Conservation (phyloP, 306 rosid species). For the Prunus mongolica region DNA sequence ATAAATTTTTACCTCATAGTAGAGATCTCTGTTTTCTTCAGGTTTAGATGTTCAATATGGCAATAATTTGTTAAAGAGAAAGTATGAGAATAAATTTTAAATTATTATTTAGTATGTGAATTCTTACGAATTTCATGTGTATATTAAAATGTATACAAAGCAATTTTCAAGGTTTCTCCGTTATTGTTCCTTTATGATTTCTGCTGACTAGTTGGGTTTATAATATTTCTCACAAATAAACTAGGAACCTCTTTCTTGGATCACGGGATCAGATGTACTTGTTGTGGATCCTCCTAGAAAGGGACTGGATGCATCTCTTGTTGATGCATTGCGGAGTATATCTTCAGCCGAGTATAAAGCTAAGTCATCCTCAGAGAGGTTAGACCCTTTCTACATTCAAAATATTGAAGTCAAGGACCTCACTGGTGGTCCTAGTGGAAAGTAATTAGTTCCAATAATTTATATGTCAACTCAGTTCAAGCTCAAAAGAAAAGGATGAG, state of each 20-base stretch:
- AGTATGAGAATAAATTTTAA: not conserved
- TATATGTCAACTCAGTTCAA: conserved; percentile 43
- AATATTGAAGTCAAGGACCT: conserved; percentile 9
- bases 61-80: not conserved
- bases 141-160: not conserved
- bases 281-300: conserved; percentile 96
- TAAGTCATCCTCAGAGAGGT: conserved; percentile 57
- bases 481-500: conserved; percentile 60
- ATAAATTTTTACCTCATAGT: conserved; percentile 14
- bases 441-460: conserved; percentile 26
- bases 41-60: not conserved
- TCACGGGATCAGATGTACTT: conserved; percentile 79
- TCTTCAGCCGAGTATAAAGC: conserved; percentile 52
- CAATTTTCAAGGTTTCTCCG: not conserved
- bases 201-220: conserved; percentile 6
- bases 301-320: conserved; percentile 78
- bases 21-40: not conserved
- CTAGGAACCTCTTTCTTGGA: conserved; percentile 91
- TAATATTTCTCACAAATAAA: conserved; percentile 26
- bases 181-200: conserved; percentile 5
- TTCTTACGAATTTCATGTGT: not conserved
- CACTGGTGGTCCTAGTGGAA: not conserved
- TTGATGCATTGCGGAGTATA: conserved; percentile 55
- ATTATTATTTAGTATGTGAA: not conserved
- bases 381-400: conserved; percentile 23